phyloP scores from a whole-genome alignment of 768 basidiomycete genomes.

The Mycena vitilis region DNA sequence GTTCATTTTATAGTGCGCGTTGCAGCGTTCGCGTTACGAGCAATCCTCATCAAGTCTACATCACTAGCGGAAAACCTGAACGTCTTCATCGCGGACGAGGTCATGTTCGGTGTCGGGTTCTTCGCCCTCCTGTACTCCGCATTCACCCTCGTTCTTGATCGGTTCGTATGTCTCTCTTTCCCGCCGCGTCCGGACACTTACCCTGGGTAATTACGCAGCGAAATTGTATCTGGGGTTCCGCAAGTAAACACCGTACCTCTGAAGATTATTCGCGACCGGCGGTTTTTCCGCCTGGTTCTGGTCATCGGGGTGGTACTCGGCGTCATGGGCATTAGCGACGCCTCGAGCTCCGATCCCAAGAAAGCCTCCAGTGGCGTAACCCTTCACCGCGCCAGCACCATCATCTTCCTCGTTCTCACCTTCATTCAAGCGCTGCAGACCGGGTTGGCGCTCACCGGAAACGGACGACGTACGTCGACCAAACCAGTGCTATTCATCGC shows the following conservation, averaged over 20 bases:
- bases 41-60: slow-evolving; percentile 46
- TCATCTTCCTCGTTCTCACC: slow-evolving; percentile 53
- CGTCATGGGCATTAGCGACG: slow-evolving; percentile 44
- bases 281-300: slow-evolving; percentile 46
- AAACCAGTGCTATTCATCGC: not conserved
- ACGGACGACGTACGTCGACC: not conserved
- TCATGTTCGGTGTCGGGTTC: slow-evolving; percentile 56
- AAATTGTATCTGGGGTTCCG: slow-evolving; percentile 33
- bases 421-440: slow-evolving; percentile 45
- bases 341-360: slow-evolving; percentile 32
- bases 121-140: slow-evolving; percentile 56
- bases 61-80: slow-evolving; percentile 45
- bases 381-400: slow-evolving; percentile 47
- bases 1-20: slow-evolving; percentile 49
- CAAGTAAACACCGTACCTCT: slow-evolving; percentile 35
- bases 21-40: slow-evolving; percentile 53
- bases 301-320: slow-evolving; percentile 49
- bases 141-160: slow-evolving; percentile 54
- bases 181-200: not conserved
- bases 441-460: not conserved
- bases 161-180: slow-evolving; percentile 42
- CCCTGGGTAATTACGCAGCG: slow-evolving; percentile 28
- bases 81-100: slow-evolving; percentile 51
- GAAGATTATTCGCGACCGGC: slow-evolving; percentile 44
- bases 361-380: slow-evolving; percentile 32